Evolutionary conservation across 1,139 yeast species (phyloP), one percentile per base, ranked within the genome.

Genomic region (Scheffersomyces titani): DNA sequence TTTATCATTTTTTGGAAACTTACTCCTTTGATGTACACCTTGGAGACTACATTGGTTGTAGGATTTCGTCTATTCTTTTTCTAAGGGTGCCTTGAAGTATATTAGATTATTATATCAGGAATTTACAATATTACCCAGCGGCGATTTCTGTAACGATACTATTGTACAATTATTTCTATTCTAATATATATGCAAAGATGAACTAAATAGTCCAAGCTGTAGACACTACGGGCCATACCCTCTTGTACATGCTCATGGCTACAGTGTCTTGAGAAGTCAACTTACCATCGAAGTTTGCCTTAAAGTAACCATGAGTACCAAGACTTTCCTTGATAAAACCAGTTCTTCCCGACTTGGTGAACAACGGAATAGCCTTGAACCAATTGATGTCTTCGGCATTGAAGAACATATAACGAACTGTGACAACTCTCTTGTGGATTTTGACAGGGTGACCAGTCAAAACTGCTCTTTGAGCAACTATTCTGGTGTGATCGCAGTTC

Each of bases 261-360:
- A 94, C 87, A 16, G 92, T 88, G 73, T 96, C 99, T 75, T 93
- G 98, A 0, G 98, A 90, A 52, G 91, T 86, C 66, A 96, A 80
- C 67, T 88, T 90, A 56, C 96, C 96, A 70, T 96, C 98, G 68
- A 96, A 96, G 20, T 91, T 90, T 21, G 98, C 97, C 77, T 96
- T 96, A 82, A 89, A 93, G 76, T 94, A 92, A 61, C 99, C 99
- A 73, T 96, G 99, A 3, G 99, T 96, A 76, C 99, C 99, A 76
- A 96, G 82, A 70, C 93, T 85, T 71, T 94, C 98, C 73, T 92
- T 93, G 71, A 96, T 92, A 71, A 89, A 90, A 57, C 99, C 99
- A 48, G 92, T 82, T 71, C 98, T 86, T 54, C 99, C 99, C 65
- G 88, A 83, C 71, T 91, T 92, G 51, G 98, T 93, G 73, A 92